Base-by-base conservation (phyloP, 148 eudicot species). In the Diospyros lotus region DNA sequence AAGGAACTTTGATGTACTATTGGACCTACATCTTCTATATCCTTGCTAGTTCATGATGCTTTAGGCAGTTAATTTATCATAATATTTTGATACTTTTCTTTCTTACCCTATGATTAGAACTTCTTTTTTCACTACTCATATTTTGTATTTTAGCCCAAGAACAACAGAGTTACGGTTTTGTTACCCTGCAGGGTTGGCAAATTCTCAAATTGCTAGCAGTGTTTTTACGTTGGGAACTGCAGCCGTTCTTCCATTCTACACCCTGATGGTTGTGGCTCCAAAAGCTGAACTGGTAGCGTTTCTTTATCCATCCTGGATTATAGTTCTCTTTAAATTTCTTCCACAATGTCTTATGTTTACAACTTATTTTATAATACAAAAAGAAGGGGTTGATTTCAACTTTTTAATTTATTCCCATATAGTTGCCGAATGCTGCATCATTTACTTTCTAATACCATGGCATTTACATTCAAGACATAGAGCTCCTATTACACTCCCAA, bases 241-340 rank as follows among this genome's bases (percentile, higher is more conserved):
- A 55, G 97, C 93, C 46, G 97, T 94, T 66, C 93, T 94, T 72
- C 98, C 98, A 39, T 90, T 92, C 72, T 94, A 94, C 82, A 86
- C 93, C 54, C 89, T 90, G 70, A 94, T 94, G 98, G 88, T 94
- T 71, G 84, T 85, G 74, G 97, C 97, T 85, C 98, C 98, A 58
- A 87, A 79, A 83, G 87, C 98, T 76, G 88, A 90, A 80, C 73
- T 92, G 66, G 97, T 92, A 87, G 81, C 80, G 40, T 65, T 73
- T 77, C 79, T 73, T 59, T 65, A 59, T 50, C 60, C 44, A 39
- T 68, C 8, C 3, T 62, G 48, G 52, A 68, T 52, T 17, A 6
- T 48, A 6, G 28, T 40, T n/a, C 61, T 54, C 17, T 43, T 39
- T 14, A 13, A 39, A 2, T 51, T 64, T 64, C 53, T 1, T 50